Conservation (phyloP, 1,284 basidiomycete genomes). For the Pisolithus thermaeus region DNA sequence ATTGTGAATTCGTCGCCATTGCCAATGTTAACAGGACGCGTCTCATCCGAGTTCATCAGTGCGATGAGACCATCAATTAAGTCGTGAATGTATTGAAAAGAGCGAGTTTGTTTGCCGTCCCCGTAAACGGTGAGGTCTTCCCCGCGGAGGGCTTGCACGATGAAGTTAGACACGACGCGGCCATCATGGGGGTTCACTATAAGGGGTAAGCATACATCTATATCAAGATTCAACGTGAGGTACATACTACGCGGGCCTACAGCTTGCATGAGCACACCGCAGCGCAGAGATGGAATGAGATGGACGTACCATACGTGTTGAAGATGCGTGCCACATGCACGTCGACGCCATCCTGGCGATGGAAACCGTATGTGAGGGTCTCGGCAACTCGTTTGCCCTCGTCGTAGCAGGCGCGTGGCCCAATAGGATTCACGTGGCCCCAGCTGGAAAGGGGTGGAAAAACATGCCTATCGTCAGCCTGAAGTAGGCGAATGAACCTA, state of each 20-base stretch:
- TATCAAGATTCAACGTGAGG: background rate
- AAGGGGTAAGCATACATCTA: background rate
- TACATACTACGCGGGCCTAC: conserved; percentile 45
- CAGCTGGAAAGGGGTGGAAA: conserved; percentile 49
- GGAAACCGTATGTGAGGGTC: conserved; percentile 92
- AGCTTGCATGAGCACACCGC: conserved; percentile 1
- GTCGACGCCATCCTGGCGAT: conserved; percentile 90
- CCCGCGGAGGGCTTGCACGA: conserved; percentile 91
- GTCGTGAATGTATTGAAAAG: conserved; percentile 94
- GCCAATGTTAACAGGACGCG: conserved; percentile 93
- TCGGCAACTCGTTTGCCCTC: conserved; percentile 96
- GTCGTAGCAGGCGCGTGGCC: conserved; percentile 96
- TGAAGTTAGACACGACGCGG: conserved; percentile 97
- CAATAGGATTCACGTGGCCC: conserved; percentile 98
- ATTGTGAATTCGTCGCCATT: conserved; percentile 94
- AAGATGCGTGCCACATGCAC: conserved; percentile 96
- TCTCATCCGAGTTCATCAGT: conserved; percentile 88
- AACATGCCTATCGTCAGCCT: conserved; percentile 12
- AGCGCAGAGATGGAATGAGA: background rate
- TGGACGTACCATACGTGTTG: conserved; percentile 70
- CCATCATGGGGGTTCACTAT: conserved; percentile 95
- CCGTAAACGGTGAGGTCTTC: conserved; percentile 97
- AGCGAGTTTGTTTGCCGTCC: conserved; percentile 92
- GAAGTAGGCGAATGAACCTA: conserved; percentile 2
- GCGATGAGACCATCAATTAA: conserved; percentile 80